Evolutionary conservation across 1,139 yeast species (phyloP).

Genomic region (Entelexis sorbosivorans): DNA sequence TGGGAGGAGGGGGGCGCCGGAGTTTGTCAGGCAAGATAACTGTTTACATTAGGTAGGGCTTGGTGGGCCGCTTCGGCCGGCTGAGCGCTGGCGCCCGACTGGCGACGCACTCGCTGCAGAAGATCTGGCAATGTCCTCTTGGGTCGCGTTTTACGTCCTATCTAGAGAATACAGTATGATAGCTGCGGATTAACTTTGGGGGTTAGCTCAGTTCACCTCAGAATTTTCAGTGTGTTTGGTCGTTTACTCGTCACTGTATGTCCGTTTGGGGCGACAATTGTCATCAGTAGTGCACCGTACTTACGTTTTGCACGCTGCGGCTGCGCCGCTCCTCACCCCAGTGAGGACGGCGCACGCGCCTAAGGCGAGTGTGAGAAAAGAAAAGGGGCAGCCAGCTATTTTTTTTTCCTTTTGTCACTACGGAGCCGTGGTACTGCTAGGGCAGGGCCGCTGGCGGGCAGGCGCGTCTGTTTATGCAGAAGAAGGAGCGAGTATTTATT

Average conservation of each 20-base stretch:
- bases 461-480: too few relatives aligned
- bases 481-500: too few relatives aligned
- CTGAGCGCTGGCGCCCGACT: too few relatives aligned
- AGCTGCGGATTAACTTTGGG: neutral
- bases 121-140: too few relatives aligned
- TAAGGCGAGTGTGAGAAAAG: neutral
- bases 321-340: neutral
- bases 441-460: neutral
- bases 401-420: neutral
- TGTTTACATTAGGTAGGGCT: slow-evolving; percentile 7
- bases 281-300: slow-evolving; percentile 35
- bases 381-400: neutral
- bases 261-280: slow-evolving; percentile 57
- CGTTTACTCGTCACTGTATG: slow-evolving; percentile 45
- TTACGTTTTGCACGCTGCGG: slow-evolving; percentile 16
- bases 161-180: too few relatives aligned
- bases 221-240: slow-evolving; percentile 46
- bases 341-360: neutral
- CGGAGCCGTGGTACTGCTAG: neutral
- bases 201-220: slow-evolving; percentile 29
- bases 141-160: too few relatives aligned
- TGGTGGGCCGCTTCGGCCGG: too few relatives aligned
- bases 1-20: neutral
- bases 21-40: neutral
- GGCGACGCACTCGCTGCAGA: too few relatives aligned